These are phyloP conservation scores for Vigna hirtella DNA, from an alignment of 306 rosid species.

Conservation along the genomic window DNA sequence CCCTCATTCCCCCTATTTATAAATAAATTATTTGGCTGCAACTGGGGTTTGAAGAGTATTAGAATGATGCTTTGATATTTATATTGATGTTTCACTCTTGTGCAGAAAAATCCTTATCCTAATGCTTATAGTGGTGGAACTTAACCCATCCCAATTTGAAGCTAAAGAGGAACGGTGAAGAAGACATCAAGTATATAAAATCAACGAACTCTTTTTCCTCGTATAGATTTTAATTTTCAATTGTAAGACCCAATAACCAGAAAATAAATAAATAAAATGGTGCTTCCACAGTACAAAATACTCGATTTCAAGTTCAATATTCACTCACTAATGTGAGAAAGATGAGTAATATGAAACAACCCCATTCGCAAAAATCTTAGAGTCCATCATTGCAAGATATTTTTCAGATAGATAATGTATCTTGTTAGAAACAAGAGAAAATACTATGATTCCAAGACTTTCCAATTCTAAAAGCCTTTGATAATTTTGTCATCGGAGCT, in stretches of 20 bases:
- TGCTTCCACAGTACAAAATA: not conserved
- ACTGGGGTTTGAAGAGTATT: not conserved
- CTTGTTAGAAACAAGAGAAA: not conserved
- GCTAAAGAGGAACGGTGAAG: conserved; percentile 8
- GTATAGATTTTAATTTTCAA: not conserved
- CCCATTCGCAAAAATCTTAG: not conserved
- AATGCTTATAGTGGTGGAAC: conserved; percentile 2
- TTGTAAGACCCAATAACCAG: not conserved
- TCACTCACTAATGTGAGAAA: not conserved
- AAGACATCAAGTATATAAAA: not conserved
- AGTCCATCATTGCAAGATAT: not conserved
- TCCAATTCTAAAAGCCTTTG: too few relatives aligned
- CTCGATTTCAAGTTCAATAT: not conserved
- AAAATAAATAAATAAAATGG: not conserved
- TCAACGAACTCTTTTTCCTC: not conserved
- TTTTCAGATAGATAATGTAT: not conserved
- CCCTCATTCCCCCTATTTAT: not conserved
- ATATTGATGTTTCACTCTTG: conserved; percentile 5
- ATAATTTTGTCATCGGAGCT: too few relatives aligned
- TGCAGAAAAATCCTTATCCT: conserved; percentile 31
- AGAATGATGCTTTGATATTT: conserved; percentile 3
- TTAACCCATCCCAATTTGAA: conserved; percentile 4
- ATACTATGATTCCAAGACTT: not conserved
- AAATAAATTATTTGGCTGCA: not conserved
- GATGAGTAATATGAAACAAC: not conserved